Base-by-base conservation (phyloP, 257 asterid genomes). In the Knoxia roxburghii region DNA sequence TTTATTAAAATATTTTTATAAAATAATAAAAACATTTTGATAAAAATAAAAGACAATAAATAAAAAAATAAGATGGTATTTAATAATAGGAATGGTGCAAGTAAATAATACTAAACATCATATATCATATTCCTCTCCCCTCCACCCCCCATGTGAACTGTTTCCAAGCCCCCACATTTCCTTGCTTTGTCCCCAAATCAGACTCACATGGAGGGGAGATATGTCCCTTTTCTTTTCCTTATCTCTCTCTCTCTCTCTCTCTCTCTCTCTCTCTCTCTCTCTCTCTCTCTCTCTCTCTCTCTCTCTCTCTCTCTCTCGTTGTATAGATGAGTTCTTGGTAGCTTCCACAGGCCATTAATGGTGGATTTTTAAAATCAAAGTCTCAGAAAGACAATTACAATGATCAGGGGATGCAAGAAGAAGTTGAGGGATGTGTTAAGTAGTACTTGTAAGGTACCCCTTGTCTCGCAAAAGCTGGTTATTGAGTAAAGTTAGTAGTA, bases 81-180 rank as follows among this genome's bases (percentile, higher is more conserved):
- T n/a, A n/a, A n/a, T n/a, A n/a, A n/a, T n/a, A 75, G 74, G 72
- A 65, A 69, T 80, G 48, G 20, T 68, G 68, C 5, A 37, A 52
- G 61, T 55, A 55, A 55, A 56, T 56, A 56, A 26, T 14, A 74
- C n/a, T n/a, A n/a, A n/a, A n/a, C n/a, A n/a, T n/a, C n/a, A 64
- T 71, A 73, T 69, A 78, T 75, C 72, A 63, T 75, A 67, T 68
- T 70, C 49, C 68, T 12, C 62, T 37, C 70, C 68, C 30, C n/a
- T n/a, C n/a, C n/a, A n/a, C n/a, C 65, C 71, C 64, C 84, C 96
- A 89, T 86, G 96, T 89, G 96, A 78, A 73, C 57, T 84, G 81
- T 83, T 84, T 73, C 50, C 54, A 26, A 65, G 74, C 46, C 81
- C 79, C 78, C 70, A 72, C 66, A 67, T 69, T 81, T 70, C 77